Evolutionary conservation across 495 filamentous ascomycete genomes (phyloP).

Genomic region (Niebla homalea): DNA sequence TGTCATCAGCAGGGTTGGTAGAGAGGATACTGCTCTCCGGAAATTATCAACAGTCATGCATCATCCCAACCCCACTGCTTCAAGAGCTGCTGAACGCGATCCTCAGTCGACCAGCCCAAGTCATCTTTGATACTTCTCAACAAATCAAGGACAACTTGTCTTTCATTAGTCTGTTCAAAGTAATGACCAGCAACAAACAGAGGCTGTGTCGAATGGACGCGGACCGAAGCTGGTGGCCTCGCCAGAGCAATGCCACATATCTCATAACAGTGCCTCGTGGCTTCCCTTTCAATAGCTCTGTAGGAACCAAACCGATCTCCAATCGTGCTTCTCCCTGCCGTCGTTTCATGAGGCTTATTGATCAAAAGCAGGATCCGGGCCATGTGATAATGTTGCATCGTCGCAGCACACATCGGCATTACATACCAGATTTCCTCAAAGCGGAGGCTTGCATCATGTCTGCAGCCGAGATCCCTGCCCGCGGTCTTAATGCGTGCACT

Average conservation of each 20-base stretch:
- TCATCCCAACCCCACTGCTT: conserved; percentile 40
- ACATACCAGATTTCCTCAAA: conserved; percentile 51
- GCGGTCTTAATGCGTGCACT: conserved; percentile 26
- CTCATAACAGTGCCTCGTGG: conserved; percentile 42
- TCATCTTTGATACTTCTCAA: conserved; percentile 45
- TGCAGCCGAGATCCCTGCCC: conserved; percentile 16
- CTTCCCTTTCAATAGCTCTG: conserved; percentile 38
- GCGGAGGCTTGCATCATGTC: conserved; percentile 19
- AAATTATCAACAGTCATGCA: no score
- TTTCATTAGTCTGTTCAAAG: conserved; percentile 36
- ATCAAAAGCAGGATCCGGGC: conserved; percentile 47
- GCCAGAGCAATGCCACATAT: conserved; percentile 44
- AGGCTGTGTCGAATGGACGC: conserved; percentile 48
- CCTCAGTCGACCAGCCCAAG: conserved; percentile 51
- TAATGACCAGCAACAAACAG: conserved; percentile 51
- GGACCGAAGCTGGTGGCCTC: conserved; percentile 39
- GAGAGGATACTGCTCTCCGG: no score
- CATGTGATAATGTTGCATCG: conserved; percentile 56
- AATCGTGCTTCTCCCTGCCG: conserved; percentile 35
- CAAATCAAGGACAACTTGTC: conserved; percentile 36
- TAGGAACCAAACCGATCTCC: conserved; percentile 39
- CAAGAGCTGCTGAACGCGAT: conserved; percentile 42
- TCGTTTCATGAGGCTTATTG: conserved; percentile 48
- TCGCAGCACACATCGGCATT: conserved; percentile 47
- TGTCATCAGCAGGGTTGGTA: no score